Evolutionary conservation across 1,284 basidiomycete species (phyloP), one percentile per base, ranked within the genome.

Genomic region (Meripilus lineatus): DNA sequence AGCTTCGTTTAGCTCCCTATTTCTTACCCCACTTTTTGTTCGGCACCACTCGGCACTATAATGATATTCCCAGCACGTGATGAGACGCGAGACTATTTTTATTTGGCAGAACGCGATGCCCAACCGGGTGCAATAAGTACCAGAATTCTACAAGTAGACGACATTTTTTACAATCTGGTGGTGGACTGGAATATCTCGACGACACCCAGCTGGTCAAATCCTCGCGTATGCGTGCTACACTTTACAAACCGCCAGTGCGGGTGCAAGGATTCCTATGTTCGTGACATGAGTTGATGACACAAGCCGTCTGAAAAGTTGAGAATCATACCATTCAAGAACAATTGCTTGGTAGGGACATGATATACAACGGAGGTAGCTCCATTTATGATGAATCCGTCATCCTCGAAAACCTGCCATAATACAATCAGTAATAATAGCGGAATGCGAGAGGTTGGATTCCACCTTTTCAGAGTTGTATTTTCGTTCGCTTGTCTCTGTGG

Each of bases 381-480:
- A n/a, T 71, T 71, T 6, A 70, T 72, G 18, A 81, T 43, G 10
- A 54, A 61, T 5, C 83, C 83, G 50, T 78, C 67, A 56, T 85
- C 79, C 59, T 84, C 80, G 45, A 84, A 80, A n/a, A 72, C 62
- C 79, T 81, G 48, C 34, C 11, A 21, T 24, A 40, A 20, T 10
- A 25, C 2, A 30, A 45, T 51, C 36, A 57, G 45, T 13, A 22
- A 15, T 8, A 38, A 24, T 30, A 37, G n/a, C n/a, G n/a, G n/a
- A n/a, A n/a, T n/a, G n/a, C n/a, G n/a, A n/a, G 21, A 11, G 15
- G 20, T 38, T 20, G 33, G 21, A 14, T 49, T 58, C 20, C 51
- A 79, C 80, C 70, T 75, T 82, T 43, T 79, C 72, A n/a, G 81
- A 56, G 37, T 67, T 74, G 52, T 74, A 80, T 51, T 83, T 84